A percentile compares a stretch with the other conserved stretches of the same genome.
These are phyloP conservation scores for Nannochloris sp. DNA, from an alignment of 139 green algal genomes.

Conservation along the genomic window DNA sequence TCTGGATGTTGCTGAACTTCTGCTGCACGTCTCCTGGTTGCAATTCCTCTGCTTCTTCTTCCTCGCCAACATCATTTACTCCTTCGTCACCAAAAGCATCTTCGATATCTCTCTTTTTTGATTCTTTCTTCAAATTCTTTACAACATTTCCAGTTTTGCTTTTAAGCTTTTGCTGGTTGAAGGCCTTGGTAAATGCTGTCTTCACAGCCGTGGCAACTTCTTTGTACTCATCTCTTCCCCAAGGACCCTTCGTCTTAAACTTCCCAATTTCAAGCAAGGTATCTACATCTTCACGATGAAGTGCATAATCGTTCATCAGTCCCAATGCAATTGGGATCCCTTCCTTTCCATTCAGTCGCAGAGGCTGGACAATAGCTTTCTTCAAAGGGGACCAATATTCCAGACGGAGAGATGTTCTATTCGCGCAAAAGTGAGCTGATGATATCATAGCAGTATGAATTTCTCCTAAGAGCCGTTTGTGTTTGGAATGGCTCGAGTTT, in stretches of 20 bases:
- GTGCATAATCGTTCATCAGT: slow-evolving; percentile 50
- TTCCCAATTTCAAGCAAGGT: slow-evolving; percentile 67
- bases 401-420: slow-evolving; percentile 45
- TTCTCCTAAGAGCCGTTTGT: slow-evolving; percentile 78
- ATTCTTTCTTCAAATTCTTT: slow-evolving; percentile 6
- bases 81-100: slow-evolving; percentile 8
- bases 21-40: no score
- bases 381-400: slow-evolving; percentile 70
- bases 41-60: slow-evolving; percentile 45
- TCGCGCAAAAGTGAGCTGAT: slow-evolving; percentile 23
- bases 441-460: slow-evolving; percentile 70
- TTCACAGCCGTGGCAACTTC: slow-evolving; percentile 58
- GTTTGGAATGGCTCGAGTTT: slow-evolving; percentile 75
- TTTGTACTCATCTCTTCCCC: slow-evolving; percentile 68
- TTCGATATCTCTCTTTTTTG: not conserved
- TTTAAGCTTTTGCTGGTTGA: slow-evolving; percentile 46
- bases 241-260: slow-evolving; percentile 67
- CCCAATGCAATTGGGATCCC: slow-evolving; percentile 35
- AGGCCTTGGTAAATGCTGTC: slow-evolving; percentile 68
- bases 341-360: slow-evolving; percentile 44
- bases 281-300: slow-evolving; percentile 48
- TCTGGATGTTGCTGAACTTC: slow-evolving; percentile 25
- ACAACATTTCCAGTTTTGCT: slow-evolving; percentile 17
- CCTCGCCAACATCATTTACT: slow-evolving; percentile 11
- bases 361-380: slow-evolving; percentile 40